A percentile compares a stretch with the other conserved stretches of the same genome.
Evolutionary conservation across 2,329 filamentous ascomycete species (phyloP).

Genomic region (Teratosphaeriaceae sp.): DNA sequence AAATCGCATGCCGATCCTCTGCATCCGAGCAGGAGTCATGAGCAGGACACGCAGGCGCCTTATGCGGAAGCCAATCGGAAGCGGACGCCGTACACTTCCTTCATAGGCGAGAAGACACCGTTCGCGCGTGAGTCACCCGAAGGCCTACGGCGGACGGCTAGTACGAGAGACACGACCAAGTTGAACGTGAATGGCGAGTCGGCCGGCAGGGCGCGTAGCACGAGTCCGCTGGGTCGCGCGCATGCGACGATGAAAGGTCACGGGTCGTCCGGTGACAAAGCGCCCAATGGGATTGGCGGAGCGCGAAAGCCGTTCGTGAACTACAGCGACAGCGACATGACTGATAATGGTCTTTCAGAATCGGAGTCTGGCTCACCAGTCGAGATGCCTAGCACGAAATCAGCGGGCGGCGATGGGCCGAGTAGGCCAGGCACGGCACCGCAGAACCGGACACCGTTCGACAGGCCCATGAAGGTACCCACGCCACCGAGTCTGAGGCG

Average conservation of each 20-base stretch:
- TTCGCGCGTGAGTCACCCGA: constrained; percentile 38
- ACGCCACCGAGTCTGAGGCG: constrained; percentile 22
- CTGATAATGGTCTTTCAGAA: constrained; percentile 9
- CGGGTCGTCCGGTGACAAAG: too few relatives aligned
- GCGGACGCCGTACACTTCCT: constrained; percentile 49
- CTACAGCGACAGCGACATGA: constrained; percentile 20
- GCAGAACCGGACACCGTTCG: constrained; percentile 6
- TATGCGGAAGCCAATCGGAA: constrained; percentile 43
- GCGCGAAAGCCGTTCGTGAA: constrained; percentile 14
- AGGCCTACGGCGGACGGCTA: constrained; percentile 47
- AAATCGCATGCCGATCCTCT: constrained; percentile 32
- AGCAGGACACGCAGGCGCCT: constrained; percentile 28
- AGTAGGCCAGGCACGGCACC: constrained; percentile 12
- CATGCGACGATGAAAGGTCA: constrained; percentile 8
- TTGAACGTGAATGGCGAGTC: constrained; percentile 15
- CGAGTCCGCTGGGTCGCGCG: constrained; percentile 19
- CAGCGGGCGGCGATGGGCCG: too few relatives aligned
- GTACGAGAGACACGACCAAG: constrained; percentile 40
- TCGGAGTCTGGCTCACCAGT: constrained; percentile 6
- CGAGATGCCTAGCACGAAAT: background rate
- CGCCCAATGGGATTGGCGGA: constrained; percentile 10
- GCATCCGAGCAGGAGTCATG: constrained; percentile 28
- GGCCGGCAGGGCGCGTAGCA: constrained; percentile 16
- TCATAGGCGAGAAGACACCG: constrained; percentile 51
- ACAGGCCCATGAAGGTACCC: constrained; percentile 27